Percentiles rank a stretch among this genome's conserved stretches.
These are phyloP conservation scores for Staphylotrichum tortipilum DNA, from an alignment of 495 filamentous ascomycete species.

Conservation along the genomic window DNA sequence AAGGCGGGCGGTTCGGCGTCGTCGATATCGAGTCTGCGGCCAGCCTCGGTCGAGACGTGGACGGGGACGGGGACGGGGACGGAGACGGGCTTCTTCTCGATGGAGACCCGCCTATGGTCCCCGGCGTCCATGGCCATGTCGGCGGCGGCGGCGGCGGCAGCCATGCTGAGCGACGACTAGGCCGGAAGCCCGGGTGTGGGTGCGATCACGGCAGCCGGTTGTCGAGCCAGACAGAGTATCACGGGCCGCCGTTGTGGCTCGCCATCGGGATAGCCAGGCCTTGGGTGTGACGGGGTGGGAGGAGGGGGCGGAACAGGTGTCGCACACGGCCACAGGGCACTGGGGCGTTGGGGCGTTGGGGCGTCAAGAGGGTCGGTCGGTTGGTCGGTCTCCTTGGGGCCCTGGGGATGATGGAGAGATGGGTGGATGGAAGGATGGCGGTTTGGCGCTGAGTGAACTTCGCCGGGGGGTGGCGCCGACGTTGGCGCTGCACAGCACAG, in stretches of 20 bases:
- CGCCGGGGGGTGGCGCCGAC: too few species aligned
- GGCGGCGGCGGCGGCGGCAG: constrained; percentile 11
- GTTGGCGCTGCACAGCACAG: neutral
- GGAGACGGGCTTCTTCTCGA: constrained; percentile 29
- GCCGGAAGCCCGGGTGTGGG: neutral
- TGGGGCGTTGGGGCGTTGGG: neutral
- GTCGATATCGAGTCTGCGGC: neutral
- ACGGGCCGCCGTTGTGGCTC: constrained; percentile 10
- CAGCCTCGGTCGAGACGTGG: constrained; percentile 13
- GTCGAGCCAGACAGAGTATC: constrained; percentile 4
- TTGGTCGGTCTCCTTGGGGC: too few species aligned
- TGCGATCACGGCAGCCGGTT: constrained; percentile 11
- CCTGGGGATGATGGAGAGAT: too few species aligned
- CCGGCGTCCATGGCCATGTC: constrained; percentile 1
- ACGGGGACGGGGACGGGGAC: too few species aligned
- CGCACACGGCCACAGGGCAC: neutral
- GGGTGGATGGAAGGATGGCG: neutral
- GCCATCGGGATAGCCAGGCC: constrained; percentile 7
- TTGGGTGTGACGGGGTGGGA: neutral
- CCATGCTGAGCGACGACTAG: constrained; percentile 12
- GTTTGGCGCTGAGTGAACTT: constrained; percentile 2
- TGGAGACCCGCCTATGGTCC: constrained; percentile 21
- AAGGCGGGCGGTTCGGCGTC: constrained; percentile 27
- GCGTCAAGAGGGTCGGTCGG: too few species aligned
- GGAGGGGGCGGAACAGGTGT: too few species aligned